phyloP scores from a whole-genome alignment of 108 stramenopile species.

The Schizochytrium sp. region DNA sequence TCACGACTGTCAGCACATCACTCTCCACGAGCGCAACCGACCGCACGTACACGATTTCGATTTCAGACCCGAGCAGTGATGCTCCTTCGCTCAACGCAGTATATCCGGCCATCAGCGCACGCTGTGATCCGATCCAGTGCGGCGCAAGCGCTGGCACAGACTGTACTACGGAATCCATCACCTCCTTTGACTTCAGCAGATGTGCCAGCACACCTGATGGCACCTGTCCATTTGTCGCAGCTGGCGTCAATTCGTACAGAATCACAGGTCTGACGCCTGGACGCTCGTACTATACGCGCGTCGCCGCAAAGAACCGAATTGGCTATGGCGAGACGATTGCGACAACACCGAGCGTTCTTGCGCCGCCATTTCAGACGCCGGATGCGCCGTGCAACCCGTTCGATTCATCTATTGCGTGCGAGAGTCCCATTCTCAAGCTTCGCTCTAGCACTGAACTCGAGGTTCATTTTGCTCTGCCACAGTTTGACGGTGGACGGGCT shows the following conservation, averaged over 20 bases:
- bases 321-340: constrained; percentile 25
- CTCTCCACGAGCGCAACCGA: background rate
- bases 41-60: background rate
- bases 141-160: background rate
- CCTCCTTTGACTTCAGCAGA: background rate
- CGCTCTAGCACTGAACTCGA: background rate
- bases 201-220: background rate
- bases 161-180: background rate
- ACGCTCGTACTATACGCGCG: constrained; percentile 28
- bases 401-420: background rate
- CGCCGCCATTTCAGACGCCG: constrained; percentile 11
- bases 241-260: constrained; percentile 1
- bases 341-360: background rate
- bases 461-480: constrained; percentile 21
- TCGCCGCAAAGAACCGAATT: constrained; percentile 41
- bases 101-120: background rate
- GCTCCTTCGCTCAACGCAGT: background rate
- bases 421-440: background rate
- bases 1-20: background rate
- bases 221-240: background rate
- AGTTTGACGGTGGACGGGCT: constrained; percentile 18
- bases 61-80: background rate
- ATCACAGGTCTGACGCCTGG: constrained; percentile 24
- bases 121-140: background rate
- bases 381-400: constrained; percentile 17